Conservation (phyloP, 1,284 basidiomycete genomes). For the Ustilago trichophora region DNA sequence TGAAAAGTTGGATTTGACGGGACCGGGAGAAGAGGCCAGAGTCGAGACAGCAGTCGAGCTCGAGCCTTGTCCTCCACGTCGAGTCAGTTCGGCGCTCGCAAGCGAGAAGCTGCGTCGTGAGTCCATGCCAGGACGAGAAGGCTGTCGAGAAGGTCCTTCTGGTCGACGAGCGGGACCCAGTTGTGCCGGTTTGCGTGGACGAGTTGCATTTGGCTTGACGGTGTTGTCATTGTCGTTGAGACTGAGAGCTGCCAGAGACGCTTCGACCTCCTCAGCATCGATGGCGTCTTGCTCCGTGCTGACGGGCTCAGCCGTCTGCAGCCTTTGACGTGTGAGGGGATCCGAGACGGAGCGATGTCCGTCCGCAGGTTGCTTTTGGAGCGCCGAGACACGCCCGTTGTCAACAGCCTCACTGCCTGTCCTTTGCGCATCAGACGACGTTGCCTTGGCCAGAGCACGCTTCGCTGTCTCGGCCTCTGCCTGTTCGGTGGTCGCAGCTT, state of each 20-base stretch:
- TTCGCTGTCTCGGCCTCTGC: background rate
- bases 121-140: conserved; percentile 16
- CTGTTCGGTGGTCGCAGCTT: background rate
- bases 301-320: conserved; percentile 26
- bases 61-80: conserved; percentile 9
- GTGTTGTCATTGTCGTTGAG: conserved; percentile 10
- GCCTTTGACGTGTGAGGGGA: conserved; percentile 32
- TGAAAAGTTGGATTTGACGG: conserved; percentile 29
- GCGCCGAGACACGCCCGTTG: conserved; percentile 18
- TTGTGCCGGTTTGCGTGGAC: conserved; percentile 26
- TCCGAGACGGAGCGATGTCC: conserved; percentile 46
- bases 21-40: conserved; percentile 17
- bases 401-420: conserved; percentile 33
- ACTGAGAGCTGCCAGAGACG: conserved; percentile 29
- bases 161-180: conserved; percentile 33
- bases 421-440: conserved; percentile 11
- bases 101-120: conserved; percentile 40
- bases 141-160: conserved; percentile 8
- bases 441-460: background rate
- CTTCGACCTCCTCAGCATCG: conserved; percentile 42
- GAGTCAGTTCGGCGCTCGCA: conserved; percentile 32
- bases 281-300: conserved; percentile 26
- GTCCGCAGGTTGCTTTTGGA: conserved; percentile 35
- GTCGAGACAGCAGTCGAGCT: conserved; percentile 10
- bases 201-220: background rate